phyloP scores from a whole-genome alignment of 2,329 filamentous ascomycete genomes.

The Hypoxylon sp. region DNA sequence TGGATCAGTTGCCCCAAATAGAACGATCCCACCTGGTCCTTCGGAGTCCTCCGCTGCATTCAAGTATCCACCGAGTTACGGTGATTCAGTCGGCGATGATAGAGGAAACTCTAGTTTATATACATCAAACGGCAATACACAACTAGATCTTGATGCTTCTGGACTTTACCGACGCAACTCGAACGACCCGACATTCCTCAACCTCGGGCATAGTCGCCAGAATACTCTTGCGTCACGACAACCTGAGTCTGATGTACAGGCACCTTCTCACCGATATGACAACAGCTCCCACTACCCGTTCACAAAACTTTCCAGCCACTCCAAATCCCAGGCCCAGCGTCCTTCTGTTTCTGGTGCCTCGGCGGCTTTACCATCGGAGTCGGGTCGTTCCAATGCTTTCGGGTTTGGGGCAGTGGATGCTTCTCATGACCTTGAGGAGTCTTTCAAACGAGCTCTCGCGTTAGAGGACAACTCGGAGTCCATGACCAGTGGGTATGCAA shows the following conservation, averaged over 20 bases:
- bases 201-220: slow-evolving; percentile 40
- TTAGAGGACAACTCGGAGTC: slow-evolving; percentile 55
- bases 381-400: slow-evolving; percentile 38
- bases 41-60: slow-evolving; percentile 64
- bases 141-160: slow-evolving; percentile 37
- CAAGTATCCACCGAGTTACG: slow-evolving; percentile 54
- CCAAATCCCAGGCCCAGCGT: slow-evolving; percentile 43
- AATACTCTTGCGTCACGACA: slow-evolving; percentile 43
- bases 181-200: slow-evolving; percentile 44
- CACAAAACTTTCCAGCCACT: slow-evolving; percentile 34
- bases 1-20: slow-evolving; percentile 53
- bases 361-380: slow-evolving; percentile 42
- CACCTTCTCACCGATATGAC: slow-evolving; percentile 39
- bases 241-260: slow-evolving; percentile 40
- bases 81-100: slow-evolving; percentile 51
- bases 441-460: slow-evolving; percentile 55
- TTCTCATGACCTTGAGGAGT: slow-evolving; percentile 56
- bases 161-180: slow-evolving; percentile 50
- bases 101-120: slow-evolving; percentile 41
- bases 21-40: slow-evolving; percentile 57
- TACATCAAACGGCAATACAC: slow-evolving; percentile 31
- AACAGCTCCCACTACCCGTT: slow-evolving; percentile 43
- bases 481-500: slow-evolving; percentile 33
- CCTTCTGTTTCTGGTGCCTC: slow-evolving; percentile 46
- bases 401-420: slow-evolving; percentile 52